These are phyloP conservation scores for Kernera saxatilis DNA, from an alignment of 345 rosid species.

Conservation along the genomic window DNA sequence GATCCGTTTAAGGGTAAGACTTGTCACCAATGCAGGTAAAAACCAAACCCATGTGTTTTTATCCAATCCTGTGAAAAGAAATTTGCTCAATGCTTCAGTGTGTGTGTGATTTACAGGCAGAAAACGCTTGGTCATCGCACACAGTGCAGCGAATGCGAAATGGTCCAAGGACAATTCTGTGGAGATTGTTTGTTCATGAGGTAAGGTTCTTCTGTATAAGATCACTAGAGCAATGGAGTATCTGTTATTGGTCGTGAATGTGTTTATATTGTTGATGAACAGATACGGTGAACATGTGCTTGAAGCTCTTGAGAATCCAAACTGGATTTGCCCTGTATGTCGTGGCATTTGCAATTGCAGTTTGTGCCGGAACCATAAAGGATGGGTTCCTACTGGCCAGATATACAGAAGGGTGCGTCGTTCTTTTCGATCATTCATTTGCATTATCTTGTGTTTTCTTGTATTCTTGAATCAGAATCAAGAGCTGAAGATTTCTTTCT, in stretches of 20 bases:
- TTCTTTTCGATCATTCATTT: not conserved
- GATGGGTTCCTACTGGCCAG: conserved; percentile 77
- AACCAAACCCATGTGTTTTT: not conserved
- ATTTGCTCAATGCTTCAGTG: not conserved
- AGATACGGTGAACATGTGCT: conserved; percentile 94
- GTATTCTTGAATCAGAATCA: not conserved
- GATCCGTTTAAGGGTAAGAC: conserved; percentile 82
- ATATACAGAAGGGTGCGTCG: conserved; percentile 58
- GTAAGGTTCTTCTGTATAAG: conserved; percentile 26
- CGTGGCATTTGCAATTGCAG: conserved; percentile 96
- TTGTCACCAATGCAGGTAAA: conserved; percentile 93
- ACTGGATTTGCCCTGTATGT: conserved; percentile 82
- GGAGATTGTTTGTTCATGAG: conserved; percentile 95
- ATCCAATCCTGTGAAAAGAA: not conserved
- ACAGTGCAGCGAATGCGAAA: conserved; percentile 51
- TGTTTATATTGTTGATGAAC: not conserved
- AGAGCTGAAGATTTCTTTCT: conserved; percentile 14
- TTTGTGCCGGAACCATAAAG: conserved; percentile 74
- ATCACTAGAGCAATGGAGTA: not conserved
- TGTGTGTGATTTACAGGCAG: conserved; percentile 52
- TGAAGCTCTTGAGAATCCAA: conserved; percentile 74
- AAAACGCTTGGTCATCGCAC: conserved; percentile 90
- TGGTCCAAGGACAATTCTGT: conserved; percentile 89
- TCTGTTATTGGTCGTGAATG: not conserved
- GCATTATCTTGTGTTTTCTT: not conserved